Base-by-base conservation (phyloP, 2,329 filamentous ascomycete species). In the Trichophaea hybrida region DNA sequence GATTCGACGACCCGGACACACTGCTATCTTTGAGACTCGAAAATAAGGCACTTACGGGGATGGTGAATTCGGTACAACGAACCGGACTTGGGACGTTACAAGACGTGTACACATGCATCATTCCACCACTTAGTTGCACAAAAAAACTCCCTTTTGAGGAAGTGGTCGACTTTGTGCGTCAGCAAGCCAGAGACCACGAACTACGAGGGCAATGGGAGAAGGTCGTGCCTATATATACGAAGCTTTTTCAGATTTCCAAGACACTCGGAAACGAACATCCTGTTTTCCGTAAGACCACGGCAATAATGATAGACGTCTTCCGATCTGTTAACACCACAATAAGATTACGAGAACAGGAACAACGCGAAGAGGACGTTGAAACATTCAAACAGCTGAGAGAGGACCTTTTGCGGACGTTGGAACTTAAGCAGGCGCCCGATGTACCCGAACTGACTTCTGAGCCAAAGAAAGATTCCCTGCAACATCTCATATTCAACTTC, bases 11-110 rank as follows among this genome's bases (percentile, higher is more conserved):
- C n/a, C 53, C 53, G 2, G 8, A 48, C 1, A 57, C 33, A 5
- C 67, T 64, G 65, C 17, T 62, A 17, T 65, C 48, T 1, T 66
- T 69, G 31, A 63, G 60, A 7, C 61, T 70, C 1, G 55, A 54
- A 17, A 58, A 58, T 37, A 58, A 52, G 31, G 17, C 13, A 1
- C 46, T 58, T 4, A n/a, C 57, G 10, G 32, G 32, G 24, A 58
- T 58, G 32, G 57, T 8, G 1, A 34, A 32, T 5, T n/a, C 7
- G 13, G 53, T 58, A 37, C 57, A 58, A 44, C 8, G 31, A 40
- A 54, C 57, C 48, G 57, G 57, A 4, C 24, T 58, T 5, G 31
- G 57, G 2, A 53, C 35, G 33, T 53, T 58, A 17, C 13, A 58
- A 12, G 57, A 58, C n/a, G 32, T 34, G 7, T 58, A 53, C 34